Evolutionary conservation across 73 alveolate genomes (phyloP).

Genomic region (Paramecium sonneborni): DNA sequence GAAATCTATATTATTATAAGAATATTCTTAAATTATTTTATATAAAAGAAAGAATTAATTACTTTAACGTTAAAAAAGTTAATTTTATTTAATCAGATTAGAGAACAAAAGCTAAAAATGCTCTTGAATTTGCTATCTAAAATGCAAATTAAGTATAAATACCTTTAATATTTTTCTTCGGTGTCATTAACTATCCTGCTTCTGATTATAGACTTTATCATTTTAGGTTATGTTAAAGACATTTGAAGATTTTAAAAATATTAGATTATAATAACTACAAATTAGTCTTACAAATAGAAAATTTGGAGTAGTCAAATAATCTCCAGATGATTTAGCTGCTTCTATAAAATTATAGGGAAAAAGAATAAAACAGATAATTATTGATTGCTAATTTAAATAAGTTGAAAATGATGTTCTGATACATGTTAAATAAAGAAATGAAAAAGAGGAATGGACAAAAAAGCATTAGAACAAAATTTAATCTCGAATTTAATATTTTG

Average conservation of each 20-base stretch:
- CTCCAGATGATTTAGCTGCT: not conserved
- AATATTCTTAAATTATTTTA: not conserved
- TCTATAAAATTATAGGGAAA: not conserved
- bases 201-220: not conserved
- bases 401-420: conserved; percentile 11
- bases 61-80: not conserved
- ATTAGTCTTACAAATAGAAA: not conserved
- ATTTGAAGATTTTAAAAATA: not conserved
- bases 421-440: not conserved
- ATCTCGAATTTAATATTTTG: too few species aligned
- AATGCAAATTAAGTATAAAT: not conserved
- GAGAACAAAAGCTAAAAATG: not conserved
- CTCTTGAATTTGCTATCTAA: not conserved
- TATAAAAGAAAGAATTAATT: not conserved
- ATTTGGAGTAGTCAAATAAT: not conserved
- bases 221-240: not conserved
- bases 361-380: not conserved
- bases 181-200: not conserved
- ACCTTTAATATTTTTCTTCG: not conserved
- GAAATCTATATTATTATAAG: not conserved
- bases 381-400: not conserved
- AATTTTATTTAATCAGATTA: not conserved
- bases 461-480: not conserved
- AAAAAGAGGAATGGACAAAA: not conserved
- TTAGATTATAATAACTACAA: not conserved